Evolutionary conservation across 768 basidiomycete species (phyloP), one percentile per base, ranked within the genome.

Genomic region (Lactarius hengduanensis): DNA sequence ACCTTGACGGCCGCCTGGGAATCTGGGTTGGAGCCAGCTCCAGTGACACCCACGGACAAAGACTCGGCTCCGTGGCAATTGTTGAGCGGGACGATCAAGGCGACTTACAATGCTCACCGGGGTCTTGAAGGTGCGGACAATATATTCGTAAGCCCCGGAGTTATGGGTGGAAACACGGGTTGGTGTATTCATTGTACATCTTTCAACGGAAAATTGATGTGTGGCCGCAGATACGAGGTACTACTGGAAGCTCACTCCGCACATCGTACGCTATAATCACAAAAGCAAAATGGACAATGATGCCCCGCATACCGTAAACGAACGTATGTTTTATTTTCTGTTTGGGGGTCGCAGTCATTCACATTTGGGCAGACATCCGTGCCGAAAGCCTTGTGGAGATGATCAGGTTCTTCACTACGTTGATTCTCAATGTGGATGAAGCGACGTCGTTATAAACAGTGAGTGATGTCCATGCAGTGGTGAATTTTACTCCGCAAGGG

Each of bases 381-480:
- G 80, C 79, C 1, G 81, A 84, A 64, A 75, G 77, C 5, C 84
- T 89, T 66, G 73, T 90, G 54, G 88, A 89, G 73, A 81, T 85
- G 62, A 84, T 90, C 55, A 78, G 84, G 34, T 92, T 91, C 76
- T 90, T 84, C 72, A 78, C 82, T 1, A 81, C 81, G 2, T 77
- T 91, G 41, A 84, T 91, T 22, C 77, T 92, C 50, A 92, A 91
- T 68, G 81, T 79, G 0, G 89, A 91, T 63, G 89, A 91, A 61
- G 64, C 65, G 2, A 65, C 55, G 45, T 41, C 34, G 11, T 57
- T 66, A 2, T 66, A 36, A 50, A 10, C 6, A 36, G 28, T 8
- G 18, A 10, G 53, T 4, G 55, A 16, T 57, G 4, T 2, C 16
- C 38, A 9, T 9, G 34, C 1, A 9, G 15, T 6, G 38, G 38